Percentiles rank a stretch among this genome's conserved stretches.
Evolutionary conservation across 176 grass and related monocot species (phyloP).

Genomic region (Pontederia paniculata): DNA sequence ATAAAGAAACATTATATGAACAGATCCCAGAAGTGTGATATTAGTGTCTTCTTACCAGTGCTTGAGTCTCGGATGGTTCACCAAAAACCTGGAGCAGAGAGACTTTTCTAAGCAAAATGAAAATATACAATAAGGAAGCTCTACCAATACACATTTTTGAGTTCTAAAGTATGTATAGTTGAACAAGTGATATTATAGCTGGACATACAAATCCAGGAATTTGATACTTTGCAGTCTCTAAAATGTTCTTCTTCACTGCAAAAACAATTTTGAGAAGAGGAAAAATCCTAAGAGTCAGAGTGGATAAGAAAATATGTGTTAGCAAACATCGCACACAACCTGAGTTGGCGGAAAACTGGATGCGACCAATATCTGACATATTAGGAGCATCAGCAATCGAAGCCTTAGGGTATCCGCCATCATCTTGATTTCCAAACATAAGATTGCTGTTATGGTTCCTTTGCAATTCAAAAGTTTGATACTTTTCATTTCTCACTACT

Average conservation of each 20-base stretch:
- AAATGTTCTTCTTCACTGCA: conserved; percentile 47
- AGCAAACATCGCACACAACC: conserved; percentile 24
- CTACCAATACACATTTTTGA: conserved; percentile 7
- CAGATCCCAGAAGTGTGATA: conserved; percentile 66
- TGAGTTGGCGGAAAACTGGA: conserved; percentile 57
- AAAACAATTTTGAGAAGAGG: background rate
- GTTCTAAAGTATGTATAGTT: background rate
- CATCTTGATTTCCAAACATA: conserved; percentile 24
- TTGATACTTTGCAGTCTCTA: conserved; percentile 17
- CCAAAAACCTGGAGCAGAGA: conserved; percentile 25
- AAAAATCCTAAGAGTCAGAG: background rate
- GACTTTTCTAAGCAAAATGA: conserved; percentile 7
- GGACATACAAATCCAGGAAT: conserved; percentile 55
- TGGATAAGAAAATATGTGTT: conserved; percentile 2
- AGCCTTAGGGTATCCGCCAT: conserved; percentile 30
- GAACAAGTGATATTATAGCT: background rate
- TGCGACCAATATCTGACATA: conserved; percentile 26
- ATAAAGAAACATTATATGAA: conserved; percentile 8
- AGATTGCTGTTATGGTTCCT: conserved; percentile 33
- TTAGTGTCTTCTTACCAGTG: conserved; percentile 28
- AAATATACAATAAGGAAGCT: conserved; percentile 8
- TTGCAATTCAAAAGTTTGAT: conserved; percentile 45
- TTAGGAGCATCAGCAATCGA: conserved; percentile 29
- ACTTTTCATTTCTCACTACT: conserved; percentile 31
- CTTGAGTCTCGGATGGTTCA: conserved; percentile 26